Evolutionary conservation across 805 yeast genomes (phyloP).

Genomic region (Debaryomyces prosopidis): DNA sequence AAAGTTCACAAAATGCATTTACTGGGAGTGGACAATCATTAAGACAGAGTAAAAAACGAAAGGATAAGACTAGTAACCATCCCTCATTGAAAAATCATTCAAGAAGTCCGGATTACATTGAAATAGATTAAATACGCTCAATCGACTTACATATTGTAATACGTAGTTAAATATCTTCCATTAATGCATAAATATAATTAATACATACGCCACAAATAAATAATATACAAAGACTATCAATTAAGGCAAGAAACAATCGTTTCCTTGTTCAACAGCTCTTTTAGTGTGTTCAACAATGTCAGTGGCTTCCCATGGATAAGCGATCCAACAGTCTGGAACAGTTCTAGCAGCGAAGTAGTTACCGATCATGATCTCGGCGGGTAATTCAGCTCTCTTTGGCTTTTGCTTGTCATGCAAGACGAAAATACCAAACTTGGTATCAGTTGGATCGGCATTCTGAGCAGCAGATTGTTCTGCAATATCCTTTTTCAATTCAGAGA

Average conservation of each 20-base stretch:
- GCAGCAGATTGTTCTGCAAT: constrained; percentile 60
- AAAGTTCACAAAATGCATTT: constrained; percentile 38
- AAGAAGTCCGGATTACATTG: constrained; percentile 76
- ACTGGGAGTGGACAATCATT: constrained; percentile 75
- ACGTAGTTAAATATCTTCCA: neutral
- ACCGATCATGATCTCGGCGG: constrained; percentile 59
- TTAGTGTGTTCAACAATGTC: constrained; percentile 74
- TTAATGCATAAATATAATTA: constrained; percentile 8
- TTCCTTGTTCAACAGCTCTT: constrained; percentile 73
- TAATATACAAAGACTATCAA: neutral
- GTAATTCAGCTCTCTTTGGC: constrained; percentile 71
- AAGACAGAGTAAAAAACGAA: constrained; percentile 69
- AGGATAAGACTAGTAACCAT: constrained; percentile 51
- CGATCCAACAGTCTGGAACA: constrained; percentile 81
- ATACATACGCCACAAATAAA: neutral
- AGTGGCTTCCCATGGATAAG: constrained; percentile 83
- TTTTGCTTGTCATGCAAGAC: constrained; percentile 77
- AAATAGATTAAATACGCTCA: constrained; percentile 53
- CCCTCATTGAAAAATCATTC: constrained; percentile 62
- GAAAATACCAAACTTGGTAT: constrained; percentile 70
- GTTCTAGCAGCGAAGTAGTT: constrained; percentile 72
- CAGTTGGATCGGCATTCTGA: constrained; percentile 45
- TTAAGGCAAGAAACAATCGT: constrained; percentile 53
- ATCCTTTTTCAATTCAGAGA: constrained; percentile 72
- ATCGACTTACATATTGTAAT: neutral